phyloP scores from a whole-genome alignment of 2,329 filamentous ascomycete genomes.

The Alternaria viburni region DNA sequence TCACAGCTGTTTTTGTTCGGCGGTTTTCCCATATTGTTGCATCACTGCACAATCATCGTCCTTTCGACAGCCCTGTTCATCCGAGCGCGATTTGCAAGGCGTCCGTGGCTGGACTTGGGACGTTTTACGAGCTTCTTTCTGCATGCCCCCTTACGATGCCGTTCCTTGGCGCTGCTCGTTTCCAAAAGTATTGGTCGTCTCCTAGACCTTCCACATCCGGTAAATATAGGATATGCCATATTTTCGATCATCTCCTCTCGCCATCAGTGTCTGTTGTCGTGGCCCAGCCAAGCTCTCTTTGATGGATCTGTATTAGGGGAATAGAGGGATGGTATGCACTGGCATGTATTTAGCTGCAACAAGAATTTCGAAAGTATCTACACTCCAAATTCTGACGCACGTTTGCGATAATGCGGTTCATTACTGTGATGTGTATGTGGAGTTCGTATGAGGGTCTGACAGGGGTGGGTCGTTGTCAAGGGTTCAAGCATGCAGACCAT shows the following conservation, averaged over 20 bases:
- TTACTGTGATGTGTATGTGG: background rate
- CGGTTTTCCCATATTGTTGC: conserved; percentile 24
- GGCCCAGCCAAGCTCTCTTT: conserved; percentile 11
- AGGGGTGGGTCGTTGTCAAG: background rate
- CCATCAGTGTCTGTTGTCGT: conserved; percentile 3
- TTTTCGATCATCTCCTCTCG: conserved; percentile 30
- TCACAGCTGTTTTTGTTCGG: conserved; percentile 33
- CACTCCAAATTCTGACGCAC: conserved; percentile 8
- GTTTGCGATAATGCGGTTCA: background rate
- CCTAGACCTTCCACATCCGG: conserved; percentile 26
- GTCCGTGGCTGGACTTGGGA: conserved; percentile 23
- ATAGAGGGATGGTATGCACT: conserved; percentile 39
- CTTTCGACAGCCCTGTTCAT: conserved; percentile 16
- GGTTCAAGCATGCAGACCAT: background rate
- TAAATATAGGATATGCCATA: conserved; percentile 30
- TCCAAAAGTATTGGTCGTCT: conserved; percentile 44
- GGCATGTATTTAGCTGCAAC: conserved; percentile 43
- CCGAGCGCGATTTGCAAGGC: conserved; percentile 20
- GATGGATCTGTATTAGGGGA: conserved; percentile 22
- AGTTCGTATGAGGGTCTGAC: background rate
- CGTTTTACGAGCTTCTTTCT: conserved; percentile 17
- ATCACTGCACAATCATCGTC: conserved; percentile 18
- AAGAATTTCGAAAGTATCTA: conserved; percentile 39
- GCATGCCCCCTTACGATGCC: conserved; percentile 29
- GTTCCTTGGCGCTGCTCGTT: conserved; percentile 26